phyloP scores from a whole-genome alignment of 2,329 filamentous ascomycete species.

The Beauveria sp. region DNA sequence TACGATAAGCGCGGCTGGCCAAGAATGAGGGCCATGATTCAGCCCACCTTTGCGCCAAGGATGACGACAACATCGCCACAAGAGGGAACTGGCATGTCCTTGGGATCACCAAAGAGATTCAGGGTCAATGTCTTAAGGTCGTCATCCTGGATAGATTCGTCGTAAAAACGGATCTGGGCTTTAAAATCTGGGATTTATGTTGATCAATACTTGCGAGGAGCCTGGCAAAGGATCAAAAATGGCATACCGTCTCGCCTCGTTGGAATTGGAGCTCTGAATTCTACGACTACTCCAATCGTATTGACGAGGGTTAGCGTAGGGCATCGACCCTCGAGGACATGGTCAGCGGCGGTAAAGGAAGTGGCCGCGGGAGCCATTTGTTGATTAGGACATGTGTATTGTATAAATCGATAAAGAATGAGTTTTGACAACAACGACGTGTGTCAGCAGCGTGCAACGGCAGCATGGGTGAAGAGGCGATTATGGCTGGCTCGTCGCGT shows the following conservation, averaged over 20 bases:
- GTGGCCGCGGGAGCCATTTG: slow-evolving; percentile 8
- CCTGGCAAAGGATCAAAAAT: not conserved
- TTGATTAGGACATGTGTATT: not conserved
- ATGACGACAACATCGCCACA: slow-evolving; percentile 37
- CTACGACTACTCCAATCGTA: slow-evolving; percentile 65
- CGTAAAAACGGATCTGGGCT: slow-evolving; percentile 52
- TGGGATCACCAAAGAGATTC: slow-evolving; percentile 51
- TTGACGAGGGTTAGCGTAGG: slow-evolving; percentile 32
- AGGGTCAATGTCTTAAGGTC: slow-evolving; percentile 35
- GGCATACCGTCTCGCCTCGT: slow-evolving; percentile 45
- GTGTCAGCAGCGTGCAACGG: not conserved
- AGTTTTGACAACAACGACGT: not conserved
- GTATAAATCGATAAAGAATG: not conserved
- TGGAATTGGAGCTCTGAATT: slow-evolving; percentile 46
- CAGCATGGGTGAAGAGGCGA: not conserved
- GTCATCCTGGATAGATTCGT: slow-evolving; percentile 44
- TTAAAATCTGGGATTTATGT: slow-evolving; percentile 43
- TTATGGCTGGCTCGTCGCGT: not conserved
- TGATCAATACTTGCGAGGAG: not conserved
- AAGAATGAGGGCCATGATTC: not conserved
- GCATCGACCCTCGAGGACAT: slow-evolving; percentile 35
- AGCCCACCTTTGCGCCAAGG: slow-evolving; percentile 43
- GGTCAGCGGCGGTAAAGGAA: slow-evolving; percentile 22
- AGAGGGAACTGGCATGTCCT: slow-evolving; percentile 40
- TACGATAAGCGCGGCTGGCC: not conserved